phyloP scores from a whole-genome alignment of 2,329 filamentous ascomycete genomes.

The Neonectria ditissima region DNA sequence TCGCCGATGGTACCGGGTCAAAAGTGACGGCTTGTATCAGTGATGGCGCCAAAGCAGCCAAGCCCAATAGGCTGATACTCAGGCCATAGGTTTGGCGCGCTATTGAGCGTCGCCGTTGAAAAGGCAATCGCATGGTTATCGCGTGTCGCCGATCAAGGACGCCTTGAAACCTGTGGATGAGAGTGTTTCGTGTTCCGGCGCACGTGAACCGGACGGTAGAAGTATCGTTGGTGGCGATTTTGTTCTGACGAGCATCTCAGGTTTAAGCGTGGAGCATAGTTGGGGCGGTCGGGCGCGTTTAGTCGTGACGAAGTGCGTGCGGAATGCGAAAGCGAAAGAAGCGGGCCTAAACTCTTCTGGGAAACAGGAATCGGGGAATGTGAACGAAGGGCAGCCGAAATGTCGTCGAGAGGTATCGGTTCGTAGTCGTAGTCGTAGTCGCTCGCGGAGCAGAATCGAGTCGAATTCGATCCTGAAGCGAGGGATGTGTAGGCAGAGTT shows the following conservation, averaged over 20 bases:
- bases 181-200: slow-evolving; percentile 15
- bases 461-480: slow-evolving; percentile 26
- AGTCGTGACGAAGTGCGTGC: slow-evolving; percentile 26
- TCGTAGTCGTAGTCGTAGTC: slow-evolving; percentile 21
- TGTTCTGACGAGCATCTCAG: slow-evolving; percentile 46
- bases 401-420: slow-evolving; percentile 15
- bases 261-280: slow-evolving; percentile 43
- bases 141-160: slow-evolving; percentile 36
- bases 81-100: slow-evolving; percentile 52
- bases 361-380: slow-evolving; percentile 2
- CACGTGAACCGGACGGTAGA: slow-evolving; percentile 25
- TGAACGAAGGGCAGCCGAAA: slow-evolving; percentile 14
- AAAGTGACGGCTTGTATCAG: slow-evolving; percentile 67
- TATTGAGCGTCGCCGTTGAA: slow-evolving; percentile 55
- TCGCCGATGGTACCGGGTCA: slow-evolving; percentile 71
- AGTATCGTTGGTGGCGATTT: slow-evolving; percentile 31
- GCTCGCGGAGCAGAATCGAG: slow-evolving; percentile 23
- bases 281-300: slow-evolving; percentile 40
- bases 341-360: background rate
- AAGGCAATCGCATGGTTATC: slow-evolving; percentile 62
- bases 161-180: slow-evolving; percentile 20
- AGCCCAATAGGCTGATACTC: slow-evolving; percentile 50
- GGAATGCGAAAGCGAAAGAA: slow-evolving; percentile 15
- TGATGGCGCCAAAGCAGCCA: slow-evolving; percentile 56
- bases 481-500: slow-evolving; percentile 39